Base-by-base conservation (phyloP, 129 eudicot genomes). In the Scalesia atractyloides region DNA sequence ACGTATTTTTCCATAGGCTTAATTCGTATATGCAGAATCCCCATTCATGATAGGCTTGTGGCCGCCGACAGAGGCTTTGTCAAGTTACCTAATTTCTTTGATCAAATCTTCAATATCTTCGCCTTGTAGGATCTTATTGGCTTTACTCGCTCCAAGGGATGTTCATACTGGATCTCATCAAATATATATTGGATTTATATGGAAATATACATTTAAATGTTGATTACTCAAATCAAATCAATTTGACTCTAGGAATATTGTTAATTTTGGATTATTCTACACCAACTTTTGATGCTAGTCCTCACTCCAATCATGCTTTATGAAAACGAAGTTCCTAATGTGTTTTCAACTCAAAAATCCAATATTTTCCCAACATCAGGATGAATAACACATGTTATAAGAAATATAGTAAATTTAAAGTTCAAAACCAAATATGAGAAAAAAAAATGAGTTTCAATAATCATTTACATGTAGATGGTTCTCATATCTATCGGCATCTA, bases 201-300 rank as follows among this genome's bases (percentile, higher is more conserved):
- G 62, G 62, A 56, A 56, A 56, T 56, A 20, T 56, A 56, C 15
- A 54, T 19, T 52, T 20, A 19, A 56, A 56, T 56, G 62, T 9
- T 19, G 62, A 56, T 56, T 56, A 9, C 34, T 26, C 62, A 56
- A 54, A 59, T 59, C 65, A 59, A 59, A 59, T 59, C 65, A 59
- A 59, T 59, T 59, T 59, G 65, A 59, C 65, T 49, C 54, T 59
- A 59, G 26, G 3, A 26, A 26, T 18, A 14, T 59, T 59, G 65
- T 26, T 59, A 30, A 13, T 26, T 12, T 59, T 59, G 65, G 65
- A 30, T 26, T 59, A 8, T 59, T 59, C 9, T 24, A 22, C 10
- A 5, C 17, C 26, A 30, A 59, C 39, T 59, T 59, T 26, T 59
- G 65, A 59, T 59, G 39, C 41, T 14, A 8, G 17, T 59, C 65